These are phyloP conservation scores for Tulasnella sp. DNA, from an alignment of 768 basidiomycete genomes.

Conservation along the genomic window DNA sequence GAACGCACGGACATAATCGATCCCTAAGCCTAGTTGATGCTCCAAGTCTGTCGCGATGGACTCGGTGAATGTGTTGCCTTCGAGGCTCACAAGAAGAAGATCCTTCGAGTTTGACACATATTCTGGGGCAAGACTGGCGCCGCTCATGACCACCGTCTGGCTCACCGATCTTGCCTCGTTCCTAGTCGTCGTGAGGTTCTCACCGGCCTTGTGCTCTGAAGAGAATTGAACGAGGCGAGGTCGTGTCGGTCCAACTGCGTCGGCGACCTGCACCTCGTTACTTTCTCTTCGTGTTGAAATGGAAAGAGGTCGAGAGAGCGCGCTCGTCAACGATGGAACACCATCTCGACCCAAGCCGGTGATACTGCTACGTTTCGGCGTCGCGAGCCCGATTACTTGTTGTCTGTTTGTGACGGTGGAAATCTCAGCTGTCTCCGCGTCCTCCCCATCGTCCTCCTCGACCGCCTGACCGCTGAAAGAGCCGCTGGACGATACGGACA, in stretches of 20 bases:
- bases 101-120: too few species aligned
- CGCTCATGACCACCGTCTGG: too few species aligned
- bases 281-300: not conserved
- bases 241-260: not conserved
- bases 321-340: not conserved
- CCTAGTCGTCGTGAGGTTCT: too few species aligned
- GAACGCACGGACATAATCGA: slow-evolving; percentile 5
- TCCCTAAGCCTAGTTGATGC: not conserved
- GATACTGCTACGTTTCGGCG: slow-evolving; percentile 1
- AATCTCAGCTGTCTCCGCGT: not conserved
- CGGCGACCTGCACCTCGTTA: not conserved
- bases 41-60: not conserved
- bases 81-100: too few species aligned
- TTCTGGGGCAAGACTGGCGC: too few species aligned
- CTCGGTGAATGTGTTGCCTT: not conserved
- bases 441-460: not conserved
- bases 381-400: not conserved
- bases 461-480: not conserved
- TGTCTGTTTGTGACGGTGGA: slow-evolving; percentile 3
- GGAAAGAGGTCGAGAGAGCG: not conserved
- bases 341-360: not conserved
- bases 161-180: too few species aligned
- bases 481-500: not conserved
- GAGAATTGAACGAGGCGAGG: not conserved
- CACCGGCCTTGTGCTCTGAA: not conserved